Evolutionary conservation across 805 yeast species (phyloP), one percentile per base, ranked within the genome.

Genomic region (Zygoascus biomembranicola): DNA sequence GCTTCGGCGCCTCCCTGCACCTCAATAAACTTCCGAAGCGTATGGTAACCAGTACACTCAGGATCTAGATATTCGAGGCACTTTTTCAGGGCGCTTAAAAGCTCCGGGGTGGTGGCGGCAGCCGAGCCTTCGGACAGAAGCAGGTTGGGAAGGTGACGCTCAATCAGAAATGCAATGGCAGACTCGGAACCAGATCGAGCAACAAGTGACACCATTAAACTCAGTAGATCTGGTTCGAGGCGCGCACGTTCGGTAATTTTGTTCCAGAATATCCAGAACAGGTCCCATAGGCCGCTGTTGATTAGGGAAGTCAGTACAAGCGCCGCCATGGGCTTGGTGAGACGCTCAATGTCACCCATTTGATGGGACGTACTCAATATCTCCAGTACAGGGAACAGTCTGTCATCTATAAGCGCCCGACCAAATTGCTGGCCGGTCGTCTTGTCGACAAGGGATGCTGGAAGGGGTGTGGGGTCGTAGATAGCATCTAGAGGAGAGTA

Each of bases 241-340:
- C 53, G 37, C 2, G 58, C 53, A 5, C 59, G 50, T 11, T 47
- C 16, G 6, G 51, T 43, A 11, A 65, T 54, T n/a, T 55, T 53
- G 20, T 59, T 55, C 59, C 66, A 61, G 2, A 62, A 49, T 20
- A 59, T 55, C 72, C 72, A 69, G 47, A 70, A 66, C 20, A 61
- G 52, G 28, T 50, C 53, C 63, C 64, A 66, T 18, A 52, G 49
- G 13, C 54, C 56, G 14, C 58, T 60, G 48, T 64, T 65, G 16
- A 63, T 62, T 32, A 68, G 55, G 4, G 66, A 59, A 1, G 66
- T 55, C 28, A 69, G 55, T 16, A 61, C 53, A 57, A 67, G 55
- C 4, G 59, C 55, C 8, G 65, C 55, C 19, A 54, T 41, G 18
- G 53, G 49, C 26, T 46, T 46, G 41, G 16, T 46, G 20, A 46